Evolutionary conservation across 257 asterid genomes (phyloP).

Genomic region (Solanum medicagineum): DNA sequence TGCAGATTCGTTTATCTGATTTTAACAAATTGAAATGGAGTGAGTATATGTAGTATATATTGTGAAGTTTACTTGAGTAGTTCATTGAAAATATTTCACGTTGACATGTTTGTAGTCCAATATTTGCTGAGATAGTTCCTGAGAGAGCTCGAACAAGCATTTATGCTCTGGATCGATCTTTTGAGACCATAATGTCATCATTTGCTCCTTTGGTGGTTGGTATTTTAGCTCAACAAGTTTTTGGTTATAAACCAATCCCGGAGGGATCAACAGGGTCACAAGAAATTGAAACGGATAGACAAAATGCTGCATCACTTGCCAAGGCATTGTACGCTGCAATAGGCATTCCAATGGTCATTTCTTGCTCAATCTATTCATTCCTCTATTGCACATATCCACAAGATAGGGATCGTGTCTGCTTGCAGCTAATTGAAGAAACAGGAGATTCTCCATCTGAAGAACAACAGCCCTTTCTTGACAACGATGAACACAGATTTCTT

Average conservation of each 20-base stretch:
- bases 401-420: conserved; percentile 38
- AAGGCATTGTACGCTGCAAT: conserved; percentile 85
- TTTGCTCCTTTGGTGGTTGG: conserved; percentile 69
- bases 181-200: conserved; percentile 60
- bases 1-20: not conserved
- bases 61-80: not conserved
- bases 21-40: not conserved
- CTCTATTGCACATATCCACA: conserved; percentile 3
- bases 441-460: not conserved
- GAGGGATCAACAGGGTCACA: not conserved
- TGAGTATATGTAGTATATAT: too few species aligned
- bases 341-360: conserved; percentile 60
- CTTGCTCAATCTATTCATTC: conserved; percentile 37
- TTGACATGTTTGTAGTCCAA: not conserved
- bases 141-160: conserved; percentile 3
- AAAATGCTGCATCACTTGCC: conserved; percentile 71
- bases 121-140: conserved; percentile 7
- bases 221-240: conserved; percentile 48
- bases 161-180: conserved; percentile 2
- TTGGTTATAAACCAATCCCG: conserved; percentile 52
- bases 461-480: not conserved
- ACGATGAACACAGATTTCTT: conserved; percentile 16
- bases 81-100: not conserved
- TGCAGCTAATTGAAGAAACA: conserved; percentile 24
- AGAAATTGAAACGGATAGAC: conserved; percentile 23